Base-by-base conservation (phyloP, 2,329 filamentous ascomycete genomes). In the Cordyceps javanica region DNA sequence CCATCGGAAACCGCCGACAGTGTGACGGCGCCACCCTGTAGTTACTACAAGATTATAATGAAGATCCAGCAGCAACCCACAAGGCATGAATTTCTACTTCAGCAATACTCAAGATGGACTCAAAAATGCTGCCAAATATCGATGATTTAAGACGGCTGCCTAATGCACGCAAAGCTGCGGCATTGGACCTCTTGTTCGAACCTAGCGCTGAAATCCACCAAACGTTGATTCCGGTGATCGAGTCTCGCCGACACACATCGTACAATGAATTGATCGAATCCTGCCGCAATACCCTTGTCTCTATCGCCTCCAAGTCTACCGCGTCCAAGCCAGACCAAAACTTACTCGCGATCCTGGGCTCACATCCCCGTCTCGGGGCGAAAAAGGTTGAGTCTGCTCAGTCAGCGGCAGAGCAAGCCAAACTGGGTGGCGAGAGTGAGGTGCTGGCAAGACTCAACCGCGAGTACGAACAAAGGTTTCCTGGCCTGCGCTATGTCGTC, bases 141-240 rank as follows among this genome's bases (percentile, higher is more conserved):
- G 68, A 75, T 46, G 72, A 74, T 14, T 75, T 95, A 39, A 74
- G 79, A 26, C 72, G 74, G 48, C 79, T 87, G 50, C 68, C 84
- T 19, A 77, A 82, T 30, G 66, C 76, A 28, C 74, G 80, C 21
- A 80, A 88, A 57, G 78, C 77, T 38, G 67, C 72, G 5, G 75
- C 86, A 51, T 82, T 96, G 50, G 89, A 95, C 72, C 79, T 86
- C 3, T 85, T 96, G 59, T 96, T 97, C 72, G 92, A 97, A 70
- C 89, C 90, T 16, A 91, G 87, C 55, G 76, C 81, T 0, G 82
- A 86, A 52, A 83, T 97, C 1, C 90, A 93, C 70, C 77, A 80
- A 13, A 78, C 94, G 14, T 82, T 89, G 16, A 69, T 90, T 6
- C 88, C 89, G 2, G 74, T 87, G 2, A 76, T 95, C n/a, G 77